Evolutionary conservation across 768 basidiomycete species (phyloP).

Genomic region (Psilocybe cyanescens): DNA sequence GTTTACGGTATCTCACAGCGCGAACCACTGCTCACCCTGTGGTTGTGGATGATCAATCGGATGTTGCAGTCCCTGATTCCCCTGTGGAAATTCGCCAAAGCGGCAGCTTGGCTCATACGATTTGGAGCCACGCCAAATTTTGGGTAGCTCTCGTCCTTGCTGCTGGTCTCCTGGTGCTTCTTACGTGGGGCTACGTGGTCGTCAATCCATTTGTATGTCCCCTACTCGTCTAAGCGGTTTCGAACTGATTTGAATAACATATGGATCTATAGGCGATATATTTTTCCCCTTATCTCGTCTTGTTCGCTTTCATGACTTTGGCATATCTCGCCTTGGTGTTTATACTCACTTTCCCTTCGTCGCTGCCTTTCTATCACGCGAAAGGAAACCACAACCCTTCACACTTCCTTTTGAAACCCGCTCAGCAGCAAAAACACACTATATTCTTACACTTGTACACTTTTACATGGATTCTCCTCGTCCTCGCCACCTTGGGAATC

Average conservation of each 20-base stretch:
- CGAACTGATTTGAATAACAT: neutral
- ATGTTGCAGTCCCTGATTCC: neutral
- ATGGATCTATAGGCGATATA: slow-evolving; percentile 56
- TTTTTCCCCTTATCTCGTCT: slow-evolving; percentile 55
- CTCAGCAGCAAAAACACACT: slow-evolving; percentile 53
- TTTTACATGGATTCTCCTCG: slow-evolving; percentile 62
- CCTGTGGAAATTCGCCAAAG: neutral
- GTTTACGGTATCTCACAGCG: neutral
- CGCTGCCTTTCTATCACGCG: slow-evolving; percentile 25
- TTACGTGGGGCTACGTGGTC: slow-evolving; percentile 51
- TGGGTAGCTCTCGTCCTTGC: slow-evolving; percentile 60
- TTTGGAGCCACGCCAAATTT: slow-evolving; percentile 62
- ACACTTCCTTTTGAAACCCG: slow-evolving; percentile 26
- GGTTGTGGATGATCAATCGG: slow-evolving; percentile 4
- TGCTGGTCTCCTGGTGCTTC: slow-evolving; percentile 46
- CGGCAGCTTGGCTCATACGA: slow-evolving; percentile 21
- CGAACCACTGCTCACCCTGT: neutral
- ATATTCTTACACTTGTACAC: slow-evolving; percentile 57
- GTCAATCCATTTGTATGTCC: slow-evolving; percentile 68
- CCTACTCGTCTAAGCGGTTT: neutral
- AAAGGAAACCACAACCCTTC: slow-evolving; percentile 35
- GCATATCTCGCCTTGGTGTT: slow-evolving; percentile 52
- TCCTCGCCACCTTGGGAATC: slow-evolving; percentile 51
- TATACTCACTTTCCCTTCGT: slow-evolving; percentile 40
- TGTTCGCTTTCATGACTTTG: slow-evolving; percentile 51